phyloP scores from a whole-genome alignment of 2,329 filamentous ascomycete species.

The Chrysosporium keratinophilum region DNA sequence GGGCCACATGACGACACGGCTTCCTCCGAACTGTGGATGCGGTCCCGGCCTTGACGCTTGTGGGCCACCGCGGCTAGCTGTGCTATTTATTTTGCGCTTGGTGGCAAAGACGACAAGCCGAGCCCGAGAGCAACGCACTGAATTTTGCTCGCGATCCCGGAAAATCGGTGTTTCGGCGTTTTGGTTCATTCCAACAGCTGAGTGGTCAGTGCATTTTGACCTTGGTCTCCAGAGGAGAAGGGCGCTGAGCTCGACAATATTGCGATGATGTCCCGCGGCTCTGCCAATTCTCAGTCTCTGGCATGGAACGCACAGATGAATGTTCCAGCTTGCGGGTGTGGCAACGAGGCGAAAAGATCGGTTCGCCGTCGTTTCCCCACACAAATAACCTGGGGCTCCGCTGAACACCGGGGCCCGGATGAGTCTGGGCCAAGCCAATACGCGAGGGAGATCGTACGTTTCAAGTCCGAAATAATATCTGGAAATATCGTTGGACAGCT shows the following conservation, averaged over 20 bases:
- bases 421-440: not conserved
- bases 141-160: not conserved
- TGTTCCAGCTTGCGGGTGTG: not conserved
- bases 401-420: not conserved
- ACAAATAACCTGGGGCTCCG: not conserved
- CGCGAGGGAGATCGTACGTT: not conserved
- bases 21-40: constrained; percentile 9
- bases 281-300: not conserved
- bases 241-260: not conserved
- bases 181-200: not conserved
- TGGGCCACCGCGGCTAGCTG: not conserved
- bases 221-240: too few species aligned
- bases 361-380: not conserved
- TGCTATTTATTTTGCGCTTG: not conserved
- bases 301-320: not conserved
- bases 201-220: not conserved
- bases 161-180: not conserved
- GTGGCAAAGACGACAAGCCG: not conserved
- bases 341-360: not conserved
- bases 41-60: not conserved
- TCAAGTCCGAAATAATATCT: not conserved
- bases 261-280: not conserved
- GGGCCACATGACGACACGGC: constrained; percentile 13
- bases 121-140: not conserved
- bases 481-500: not conserved